Percentiles rank a stretch among this genome's conserved stretches.
Evolutionary conservation across 1,284 basidiomycete species (phyloP).

Genomic region (Tranzscheliella williamsii): DNA sequence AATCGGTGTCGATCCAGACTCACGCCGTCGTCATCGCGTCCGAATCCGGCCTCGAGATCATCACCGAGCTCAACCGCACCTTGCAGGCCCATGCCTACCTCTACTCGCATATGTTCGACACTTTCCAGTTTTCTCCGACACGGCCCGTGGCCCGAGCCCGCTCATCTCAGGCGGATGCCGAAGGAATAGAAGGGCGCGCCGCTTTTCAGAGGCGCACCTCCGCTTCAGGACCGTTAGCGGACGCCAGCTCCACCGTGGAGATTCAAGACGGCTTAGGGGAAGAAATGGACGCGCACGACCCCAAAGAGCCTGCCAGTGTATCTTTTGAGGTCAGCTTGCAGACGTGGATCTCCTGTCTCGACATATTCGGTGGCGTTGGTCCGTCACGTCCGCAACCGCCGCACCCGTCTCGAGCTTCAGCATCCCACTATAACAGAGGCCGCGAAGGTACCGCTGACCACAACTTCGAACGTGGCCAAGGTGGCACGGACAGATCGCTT

Average conservation of each 20-base stretch:
- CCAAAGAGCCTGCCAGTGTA: slow-evolving; percentile 61
- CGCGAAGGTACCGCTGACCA: slow-evolving; percentile 21
- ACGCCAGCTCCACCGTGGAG: neutral
- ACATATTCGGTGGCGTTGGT: slow-evolving; percentile 81
- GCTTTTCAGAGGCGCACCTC: no score
- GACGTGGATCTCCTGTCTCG: slow-evolving; percentile 82
- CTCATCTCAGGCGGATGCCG: neutral
- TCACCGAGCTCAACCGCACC: slow-evolving; percentile 82
- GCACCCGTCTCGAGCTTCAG: slow-evolving; percentile 4
- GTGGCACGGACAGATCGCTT: slow-evolving; percentile 1
- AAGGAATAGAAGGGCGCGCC: no score
- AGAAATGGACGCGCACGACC: neutral
- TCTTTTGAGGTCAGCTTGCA: slow-evolving; percentile 79
- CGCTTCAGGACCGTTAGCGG: no score
- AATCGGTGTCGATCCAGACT: slow-evolving; percentile 29
- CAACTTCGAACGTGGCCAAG: slow-evolving; percentile 7
- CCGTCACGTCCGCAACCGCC: slow-evolving; percentile 21
- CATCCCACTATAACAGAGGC: slow-evolving; percentile 3
- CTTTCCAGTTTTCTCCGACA: slow-evolving; percentile 67
- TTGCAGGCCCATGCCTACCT: slow-evolving; percentile 84
- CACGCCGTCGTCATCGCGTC: slow-evolving; percentile 74
- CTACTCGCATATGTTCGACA: slow-evolving; percentile 75
- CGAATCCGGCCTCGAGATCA: slow-evolving; percentile 74
- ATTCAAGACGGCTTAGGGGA: neutral
- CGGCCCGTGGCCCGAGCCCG: no score